Evolutionary conservation across 768 basidiomycete species (phyloP), one percentile per base, ranked within the genome.

Genomic region (Amanita jacksonii): DNA sequence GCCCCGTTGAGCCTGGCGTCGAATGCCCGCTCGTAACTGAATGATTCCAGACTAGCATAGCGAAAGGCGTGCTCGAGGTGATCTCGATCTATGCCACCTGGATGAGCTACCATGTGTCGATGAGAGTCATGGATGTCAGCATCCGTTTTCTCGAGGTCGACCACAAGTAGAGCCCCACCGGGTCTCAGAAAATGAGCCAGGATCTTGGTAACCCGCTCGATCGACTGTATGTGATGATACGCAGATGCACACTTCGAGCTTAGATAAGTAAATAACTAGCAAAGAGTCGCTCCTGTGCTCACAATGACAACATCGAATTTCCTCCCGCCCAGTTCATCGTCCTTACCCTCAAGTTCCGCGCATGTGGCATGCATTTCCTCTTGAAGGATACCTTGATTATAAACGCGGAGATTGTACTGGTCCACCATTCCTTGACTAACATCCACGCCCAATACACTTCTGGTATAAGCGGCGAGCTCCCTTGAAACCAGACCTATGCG

Each of bases 271-370:
- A 12, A 18, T 38, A 12, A 28, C 27, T 12, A 28, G 15, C 27
- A 24, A 30, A 31, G 38, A 55, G 31, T 31, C 27, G 35, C 43
- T 23, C 2, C 30, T 28, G 41, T 18, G 39, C 15, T 63, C 82
- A 88, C 86, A 5, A 80, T 72, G 46, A 85, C 64, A 31, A 85
- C 69, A 55, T 90, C 84, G 50, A 87, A 89, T 41, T 68, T 71
- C 43, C 59, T 56, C 4, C 69, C 74, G 10, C 67, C 67, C 6
- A 82, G 63, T 49, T 77, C 73, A 2, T 58, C 64, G 18, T 66
- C 67, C 32, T 54, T 57, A 5, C 71, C 71, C 49, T 72, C 69
- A 25, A 78, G 65, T 32, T 72, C 71, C 0, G 57, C 58, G 47
- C 76, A 71, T 23, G 85, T 57, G 1, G 81, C 81, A 8, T 65